These are phyloP conservation scores for Moricandia moricandioides DNA, from an alignment of 345 rosid genomes.

Conservation along the genomic window DNA sequence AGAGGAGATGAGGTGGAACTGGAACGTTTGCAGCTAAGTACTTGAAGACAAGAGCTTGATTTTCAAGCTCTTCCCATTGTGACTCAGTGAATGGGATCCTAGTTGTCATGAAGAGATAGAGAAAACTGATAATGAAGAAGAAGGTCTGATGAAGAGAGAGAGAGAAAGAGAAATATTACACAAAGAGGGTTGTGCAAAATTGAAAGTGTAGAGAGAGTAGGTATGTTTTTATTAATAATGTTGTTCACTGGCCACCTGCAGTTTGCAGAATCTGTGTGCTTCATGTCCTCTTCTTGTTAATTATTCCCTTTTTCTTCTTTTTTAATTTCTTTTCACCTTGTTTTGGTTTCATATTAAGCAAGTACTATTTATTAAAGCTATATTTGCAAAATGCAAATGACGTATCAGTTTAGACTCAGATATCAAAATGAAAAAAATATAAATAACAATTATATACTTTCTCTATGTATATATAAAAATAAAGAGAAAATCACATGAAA, in stretches of 20 bases:
- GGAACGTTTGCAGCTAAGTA: constrained; percentile 73
- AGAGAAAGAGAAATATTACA: constrained; percentile 11
- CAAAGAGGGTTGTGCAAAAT: constrained; percentile 5
- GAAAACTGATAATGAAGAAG: not conserved
- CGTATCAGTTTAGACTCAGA: no score
- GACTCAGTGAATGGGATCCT: constrained; percentile 72
- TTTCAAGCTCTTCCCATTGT: constrained; percentile 94
- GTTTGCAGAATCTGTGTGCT: constrained; percentile 39
- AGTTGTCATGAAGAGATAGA: constrained; percentile 29
- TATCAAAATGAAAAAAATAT: no score
- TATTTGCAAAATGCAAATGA: no score
- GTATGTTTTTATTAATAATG: constrained; percentile 35
- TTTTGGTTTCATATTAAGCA: constrained; percentile 14
- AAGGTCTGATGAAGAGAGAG: not conserved
- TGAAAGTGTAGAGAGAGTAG: constrained; percentile 34
- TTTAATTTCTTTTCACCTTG: not conserved
- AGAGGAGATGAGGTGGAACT: constrained; percentile 81
- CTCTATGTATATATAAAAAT: no score
- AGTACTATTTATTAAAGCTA: not conserved
- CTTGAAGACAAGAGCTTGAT: constrained; percentile 80
- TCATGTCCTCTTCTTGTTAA: constrained; percentile 38
- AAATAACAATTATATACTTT: no score
- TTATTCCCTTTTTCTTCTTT: constrained; percentile 19
- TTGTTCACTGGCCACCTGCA: constrained; percentile 33
- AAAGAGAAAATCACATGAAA: no score